A percentile compares a stretch with the other conserved stretches of the same genome.
Conservation (phyloP, 306 rosid genomes). For the Dryas octopetala region DNA sequence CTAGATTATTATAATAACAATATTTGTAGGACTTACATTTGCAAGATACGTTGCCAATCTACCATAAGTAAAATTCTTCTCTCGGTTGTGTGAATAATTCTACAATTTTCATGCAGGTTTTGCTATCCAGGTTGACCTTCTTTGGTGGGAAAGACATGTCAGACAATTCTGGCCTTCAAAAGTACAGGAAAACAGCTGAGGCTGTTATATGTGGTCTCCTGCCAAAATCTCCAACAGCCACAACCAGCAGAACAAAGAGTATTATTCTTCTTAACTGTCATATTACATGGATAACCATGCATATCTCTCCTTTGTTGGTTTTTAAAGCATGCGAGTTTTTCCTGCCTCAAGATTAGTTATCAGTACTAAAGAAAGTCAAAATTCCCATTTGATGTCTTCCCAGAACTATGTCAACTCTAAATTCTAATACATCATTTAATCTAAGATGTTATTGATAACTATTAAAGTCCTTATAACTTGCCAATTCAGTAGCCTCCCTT, state of each 20-base stretch:
- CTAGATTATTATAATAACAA: neutral
- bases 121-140: conserved; percentile 83
- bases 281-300: conserved; percentile 6
- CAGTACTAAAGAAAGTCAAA: neutral
- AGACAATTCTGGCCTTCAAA: conserved; percentile 47
- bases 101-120: conserved; percentile 60
- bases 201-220: conserved; percentile 94
- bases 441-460: neutral
- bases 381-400: neutral
- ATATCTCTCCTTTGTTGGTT: neutral
- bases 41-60: neutral
- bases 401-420: neutral
- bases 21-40: conserved; percentile 7
- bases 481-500: neutral
- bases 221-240: conserved; percentile 89
- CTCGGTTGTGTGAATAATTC: neutral
- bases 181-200: conserved; percentile 72
- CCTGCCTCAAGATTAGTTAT: neutral
- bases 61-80: neutral
- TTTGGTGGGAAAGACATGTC: conserved; percentile 56
- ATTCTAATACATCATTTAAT: neutral
- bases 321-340: neutral
- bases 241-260: conserved; percentile 77
- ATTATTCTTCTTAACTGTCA: conserved; percentile 37
- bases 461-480: neutral